Conservation (phyloP, 768 basidiomycete species). For the Mycena haematopus region DNA sequence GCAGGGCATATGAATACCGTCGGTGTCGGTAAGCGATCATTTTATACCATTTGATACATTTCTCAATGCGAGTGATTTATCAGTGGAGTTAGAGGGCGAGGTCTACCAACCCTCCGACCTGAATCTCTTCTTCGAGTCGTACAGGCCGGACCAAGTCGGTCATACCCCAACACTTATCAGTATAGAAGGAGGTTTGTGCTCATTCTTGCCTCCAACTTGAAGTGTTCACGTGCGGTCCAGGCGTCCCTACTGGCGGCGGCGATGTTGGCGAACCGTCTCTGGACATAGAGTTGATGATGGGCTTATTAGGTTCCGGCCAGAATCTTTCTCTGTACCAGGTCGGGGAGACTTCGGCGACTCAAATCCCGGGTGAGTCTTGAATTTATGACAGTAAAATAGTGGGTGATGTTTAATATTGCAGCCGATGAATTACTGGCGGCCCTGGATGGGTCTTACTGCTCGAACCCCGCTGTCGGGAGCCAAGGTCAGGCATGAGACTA, state of each 20-base stretch:
- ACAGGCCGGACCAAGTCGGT: conserved; percentile 10
- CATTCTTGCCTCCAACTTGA: too few relatives aligned
- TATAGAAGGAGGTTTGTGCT: conserved; percentile 13
- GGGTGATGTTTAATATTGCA: too few relatives aligned
- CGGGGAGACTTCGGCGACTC: neutral
- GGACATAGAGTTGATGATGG: conserved; percentile 23
- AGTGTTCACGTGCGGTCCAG: too few relatives aligned
- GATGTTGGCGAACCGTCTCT: conserved; percentile 15
- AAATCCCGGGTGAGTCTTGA: too few relatives aligned
- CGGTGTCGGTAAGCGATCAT: conserved; percentile 5
- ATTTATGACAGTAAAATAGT: too few relatives aligned
- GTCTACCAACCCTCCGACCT: too few relatives aligned
- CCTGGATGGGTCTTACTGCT: conserved; percentile 18
- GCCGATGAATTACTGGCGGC: conserved; percentile 4
- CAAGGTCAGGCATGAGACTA: conserved; percentile 7
- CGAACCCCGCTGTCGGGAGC: neutral
- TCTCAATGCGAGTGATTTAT: neutral
- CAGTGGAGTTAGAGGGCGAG: neutral
- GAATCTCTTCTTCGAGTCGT: too few relatives aligned
- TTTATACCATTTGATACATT: too few relatives aligned
- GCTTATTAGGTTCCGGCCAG: conserved; percentile 13
- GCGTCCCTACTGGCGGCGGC: neutral
- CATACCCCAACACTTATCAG: conserved; percentile 18
- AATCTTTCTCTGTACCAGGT: conserved; percentile 22
- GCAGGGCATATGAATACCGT: neutral